These are phyloP conservation scores for Kluyveromyces sp. DNA, from an alignment of 1,139 yeast genomes.

Conservation along the genomic window DNA sequence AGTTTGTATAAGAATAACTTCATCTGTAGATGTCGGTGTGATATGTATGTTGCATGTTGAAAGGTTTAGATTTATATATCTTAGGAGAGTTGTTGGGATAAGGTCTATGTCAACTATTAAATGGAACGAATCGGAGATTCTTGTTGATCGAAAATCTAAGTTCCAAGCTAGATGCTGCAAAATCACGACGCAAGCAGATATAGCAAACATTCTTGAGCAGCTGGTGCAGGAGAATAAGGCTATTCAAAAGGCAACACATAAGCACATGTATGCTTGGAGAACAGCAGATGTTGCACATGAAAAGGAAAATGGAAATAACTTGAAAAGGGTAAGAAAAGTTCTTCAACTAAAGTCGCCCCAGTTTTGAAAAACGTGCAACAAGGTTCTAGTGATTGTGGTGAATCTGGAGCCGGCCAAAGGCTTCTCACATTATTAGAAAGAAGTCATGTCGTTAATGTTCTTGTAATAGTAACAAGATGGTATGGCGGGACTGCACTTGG, in stretches of 20 bases:
- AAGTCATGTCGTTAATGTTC: slow-evolving; percentile 40
- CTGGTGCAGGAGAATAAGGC: slow-evolving; percentile 39
- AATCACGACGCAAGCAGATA: slow-evolving; percentile 33
- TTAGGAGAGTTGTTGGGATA: background rate
- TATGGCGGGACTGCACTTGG: slow-evolving; percentile 67
- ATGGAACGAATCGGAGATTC: slow-evolving; percentile 34
- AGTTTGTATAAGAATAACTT: too few species aligned
- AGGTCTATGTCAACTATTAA: background rate
- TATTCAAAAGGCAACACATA: slow-evolving; percentile 51
- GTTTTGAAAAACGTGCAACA: slow-evolving; percentile 35
- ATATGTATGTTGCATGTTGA: too few species aligned
- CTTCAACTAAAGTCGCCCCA: background rate
- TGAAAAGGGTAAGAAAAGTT: slow-evolving; percentile 11
- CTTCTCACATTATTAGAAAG: slow-evolving; percentile 44
- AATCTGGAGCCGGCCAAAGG: slow-evolving; percentile 55
- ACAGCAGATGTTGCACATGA: slow-evolving; percentile 29
- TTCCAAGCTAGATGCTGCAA: slow-evolving; percentile 52
- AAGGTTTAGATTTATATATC: too few species aligned
- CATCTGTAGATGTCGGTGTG: too few species aligned
- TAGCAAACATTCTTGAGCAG: slow-evolving; percentile 34
- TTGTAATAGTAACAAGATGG: slow-evolving; percentile 65
- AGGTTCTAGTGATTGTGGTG: slow-evolving; percentile 58
- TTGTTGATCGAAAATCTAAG: slow-evolving; percentile 45
- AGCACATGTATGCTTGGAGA: slow-evolving; percentile 64
- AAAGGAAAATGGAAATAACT: slow-evolving; percentile 5